Evolutionary conservation across 208 protist species (phyloP).

Genomic region (Wallacemonas sp.): DNA sequence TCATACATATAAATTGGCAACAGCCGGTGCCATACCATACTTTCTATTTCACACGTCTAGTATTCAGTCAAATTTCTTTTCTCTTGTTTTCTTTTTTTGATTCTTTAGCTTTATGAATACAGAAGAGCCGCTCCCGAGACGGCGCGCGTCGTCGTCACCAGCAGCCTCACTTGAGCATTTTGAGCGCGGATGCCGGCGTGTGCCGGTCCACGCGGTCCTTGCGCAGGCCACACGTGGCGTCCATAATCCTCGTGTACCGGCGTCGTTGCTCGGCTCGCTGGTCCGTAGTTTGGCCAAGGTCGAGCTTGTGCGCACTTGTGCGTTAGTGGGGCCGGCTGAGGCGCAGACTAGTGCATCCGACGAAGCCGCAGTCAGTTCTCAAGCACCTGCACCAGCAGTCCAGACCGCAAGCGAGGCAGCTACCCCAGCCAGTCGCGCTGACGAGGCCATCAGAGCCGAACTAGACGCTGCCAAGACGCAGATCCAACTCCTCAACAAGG

Average conservation of each 20-base stretch:
- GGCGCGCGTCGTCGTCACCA: constrained; percentile 13
- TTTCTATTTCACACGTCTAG: too few species aligned
- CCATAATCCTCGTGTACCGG: not conserved
- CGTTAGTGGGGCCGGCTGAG: too few species aligned
- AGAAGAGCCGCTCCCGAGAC: not conserved
- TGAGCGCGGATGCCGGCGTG: not conserved
- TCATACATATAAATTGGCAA: too few species aligned
- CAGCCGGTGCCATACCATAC: too few species aligned
- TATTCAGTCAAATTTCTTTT: not conserved
- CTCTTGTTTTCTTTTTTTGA: too few species aligned
- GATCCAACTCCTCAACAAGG: constrained; percentile 58
- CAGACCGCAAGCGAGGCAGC: not conserved
- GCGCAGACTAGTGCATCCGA: too few species aligned
- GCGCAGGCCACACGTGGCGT: not conserved
- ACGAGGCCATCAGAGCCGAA: constrained; percentile 19
- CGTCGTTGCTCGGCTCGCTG: not conserved
- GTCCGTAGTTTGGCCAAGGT: not conserved
- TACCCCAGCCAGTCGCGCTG: not conserved
- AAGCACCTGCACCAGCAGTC: too few species aligned
- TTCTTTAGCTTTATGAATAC: too few species aligned
- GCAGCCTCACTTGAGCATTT: constrained; percentile 11
- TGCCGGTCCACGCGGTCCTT: not conserved
- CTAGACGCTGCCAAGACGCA: constrained; percentile 57
- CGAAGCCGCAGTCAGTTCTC: too few species aligned
- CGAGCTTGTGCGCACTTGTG: not conserved